These are phyloP conservation scores for Fusarium liriodendri DNA, from an alignment of 2,329 filamentous ascomycete species.

Conservation along the genomic window DNA sequence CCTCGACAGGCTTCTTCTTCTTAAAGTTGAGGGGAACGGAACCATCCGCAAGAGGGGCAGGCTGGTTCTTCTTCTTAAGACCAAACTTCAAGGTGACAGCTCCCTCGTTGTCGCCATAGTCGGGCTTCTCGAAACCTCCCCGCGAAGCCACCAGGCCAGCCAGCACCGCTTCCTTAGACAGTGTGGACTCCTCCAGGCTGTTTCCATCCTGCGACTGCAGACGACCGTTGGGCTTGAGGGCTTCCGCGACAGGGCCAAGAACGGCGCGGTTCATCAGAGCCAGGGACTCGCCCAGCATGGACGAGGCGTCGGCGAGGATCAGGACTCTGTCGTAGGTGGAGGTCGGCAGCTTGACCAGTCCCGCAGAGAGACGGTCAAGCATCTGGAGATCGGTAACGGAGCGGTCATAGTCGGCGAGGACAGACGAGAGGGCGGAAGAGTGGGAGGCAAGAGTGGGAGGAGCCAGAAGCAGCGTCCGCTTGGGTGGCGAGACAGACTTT, in stretches of 20 bases:
- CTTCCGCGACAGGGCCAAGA: slow-evolving; percentile 74
- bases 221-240: slow-evolving; percentile 76
- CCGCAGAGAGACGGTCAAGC: slow-evolving; percentile 90
- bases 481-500: slow-evolving; percentile 42
- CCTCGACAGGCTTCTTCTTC: slow-evolving; percentile 51
- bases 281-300: slow-evolving; percentile 72
- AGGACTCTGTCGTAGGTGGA: slow-evolving; percentile 87
- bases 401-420: slow-evolving; percentile 81
- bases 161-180: slow-evolving; percentile 79
- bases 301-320: slow-evolving; percentile 82
- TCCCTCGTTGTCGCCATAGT: slow-evolving; percentile 67
- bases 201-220: slow-evolving; percentile 78
- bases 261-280: slow-evolving; percentile 74
- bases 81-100: slow-evolving; percentile 64
- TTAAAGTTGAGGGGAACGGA: slow-evolving; percentile 55
- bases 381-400: slow-evolving; percentile 90
- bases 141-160: slow-evolving; percentile 77
- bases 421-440: slow-evolving; percentile 77
- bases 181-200: slow-evolving; percentile 55
- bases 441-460: slow-evolving; percentile 91
- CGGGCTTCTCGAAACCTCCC: slow-evolving; percentile 80
- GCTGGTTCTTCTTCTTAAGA: slow-evolving; percentile 51
- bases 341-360: slow-evolving; percentile 80
- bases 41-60: slow-evolving; percentile 32
- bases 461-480: slow-evolving; percentile 84